phyloP scores from a whole-genome alignment of 2,329 filamentous ascomycete genomes.

The Mycosphaerelloides madeirae region DNA sequence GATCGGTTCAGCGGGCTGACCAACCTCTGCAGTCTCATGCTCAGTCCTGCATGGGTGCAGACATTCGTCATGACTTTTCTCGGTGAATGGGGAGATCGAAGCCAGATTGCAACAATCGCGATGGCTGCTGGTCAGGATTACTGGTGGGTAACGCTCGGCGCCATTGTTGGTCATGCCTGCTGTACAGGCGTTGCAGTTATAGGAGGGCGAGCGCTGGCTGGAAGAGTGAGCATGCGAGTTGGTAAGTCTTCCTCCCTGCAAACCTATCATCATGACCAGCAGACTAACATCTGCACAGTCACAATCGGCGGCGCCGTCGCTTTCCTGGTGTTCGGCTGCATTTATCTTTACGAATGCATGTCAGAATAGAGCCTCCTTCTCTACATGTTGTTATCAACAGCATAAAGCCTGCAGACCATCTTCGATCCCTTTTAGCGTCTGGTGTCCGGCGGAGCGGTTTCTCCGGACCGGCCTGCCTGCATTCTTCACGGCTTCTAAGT shows the following conservation, averaged over 20 bases:
- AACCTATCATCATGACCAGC: background rate
- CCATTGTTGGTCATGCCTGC: constrained; percentile 76
- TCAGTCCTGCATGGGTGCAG: constrained; percentile 97
- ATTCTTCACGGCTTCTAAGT: no score
- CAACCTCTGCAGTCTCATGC: constrained; percentile 80
- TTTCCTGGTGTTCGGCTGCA: constrained; percentile 85
- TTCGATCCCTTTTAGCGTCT: no score
- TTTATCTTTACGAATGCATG: constrained; percentile 72
- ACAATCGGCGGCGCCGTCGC: constrained; percentile 86
- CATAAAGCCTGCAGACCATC: no score
- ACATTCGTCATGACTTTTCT: constrained; percentile 99
- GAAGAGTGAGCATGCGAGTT: constrained; percentile 88
- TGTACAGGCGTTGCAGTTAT: constrained; percentile 91
- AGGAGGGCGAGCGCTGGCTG: constrained; percentile 86
- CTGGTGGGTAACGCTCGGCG: constrained; percentile 95
- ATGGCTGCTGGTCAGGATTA: constrained; percentile 99
- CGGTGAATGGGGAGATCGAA: constrained; percentile 95
- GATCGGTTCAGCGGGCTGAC: constrained; percentile 57
- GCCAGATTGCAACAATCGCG: constrained; percentile 95
- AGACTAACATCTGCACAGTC: constrained; percentile 50
- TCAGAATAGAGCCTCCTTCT: constrained; percentile 10
- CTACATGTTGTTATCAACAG: no score
- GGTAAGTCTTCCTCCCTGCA: constrained; percentile 59
- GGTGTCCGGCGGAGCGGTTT: no score
- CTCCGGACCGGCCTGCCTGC: no score